A percentile compares a stretch with the other conserved stretches of the same genome.
These are phyloP conservation scores for Fusarium setosum DNA, from an alignment of 2,329 filamentous ascomycete genomes.

Conservation along the genomic window DNA sequence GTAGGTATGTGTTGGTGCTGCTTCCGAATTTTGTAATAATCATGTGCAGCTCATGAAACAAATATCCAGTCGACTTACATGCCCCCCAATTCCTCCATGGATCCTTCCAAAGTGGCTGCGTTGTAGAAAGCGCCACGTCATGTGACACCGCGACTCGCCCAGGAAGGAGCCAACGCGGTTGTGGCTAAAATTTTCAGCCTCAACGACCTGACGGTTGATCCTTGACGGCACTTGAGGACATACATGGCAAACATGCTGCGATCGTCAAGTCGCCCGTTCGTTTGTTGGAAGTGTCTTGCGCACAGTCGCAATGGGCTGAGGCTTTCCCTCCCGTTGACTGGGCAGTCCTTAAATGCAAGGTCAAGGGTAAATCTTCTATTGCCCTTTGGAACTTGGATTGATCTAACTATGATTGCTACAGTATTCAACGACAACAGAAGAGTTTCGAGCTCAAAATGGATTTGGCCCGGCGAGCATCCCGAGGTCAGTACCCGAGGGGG, in stretches of 20 bases:
- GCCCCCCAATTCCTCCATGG: background rate
- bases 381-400: background rate
- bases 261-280: constrained; percentile 43
- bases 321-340: background rate
- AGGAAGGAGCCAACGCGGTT: constrained; percentile 23
- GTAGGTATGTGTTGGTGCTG: background rate
- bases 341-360: constrained; percentile 12
- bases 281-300: constrained; percentile 49
- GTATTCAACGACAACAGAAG: constrained; percentile 21
- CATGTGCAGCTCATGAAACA: background rate
- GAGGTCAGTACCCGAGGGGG: constrained; percentile 1
- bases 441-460: background rate
- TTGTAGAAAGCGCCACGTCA: constrained; percentile 31
- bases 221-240: background rate
- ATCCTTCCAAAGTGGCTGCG: background rate
- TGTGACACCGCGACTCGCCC: constrained; percentile 38
- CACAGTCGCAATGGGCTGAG: constrained; percentile 24
- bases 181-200: constrained; percentile 43
- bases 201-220: background rate
- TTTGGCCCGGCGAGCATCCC: constrained; percentile 31
- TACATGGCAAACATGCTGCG: constrained; percentile 45
- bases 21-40: background rate
- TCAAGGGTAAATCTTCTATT: constrained; percentile 31
- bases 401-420: constrained; percentile 22
- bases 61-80: background rate